Evolutionary conservation across 23 red algal species (phyloP), one percentile per base, ranked within the genome.

Genomic region (Agarophyton chilense): DNA sequence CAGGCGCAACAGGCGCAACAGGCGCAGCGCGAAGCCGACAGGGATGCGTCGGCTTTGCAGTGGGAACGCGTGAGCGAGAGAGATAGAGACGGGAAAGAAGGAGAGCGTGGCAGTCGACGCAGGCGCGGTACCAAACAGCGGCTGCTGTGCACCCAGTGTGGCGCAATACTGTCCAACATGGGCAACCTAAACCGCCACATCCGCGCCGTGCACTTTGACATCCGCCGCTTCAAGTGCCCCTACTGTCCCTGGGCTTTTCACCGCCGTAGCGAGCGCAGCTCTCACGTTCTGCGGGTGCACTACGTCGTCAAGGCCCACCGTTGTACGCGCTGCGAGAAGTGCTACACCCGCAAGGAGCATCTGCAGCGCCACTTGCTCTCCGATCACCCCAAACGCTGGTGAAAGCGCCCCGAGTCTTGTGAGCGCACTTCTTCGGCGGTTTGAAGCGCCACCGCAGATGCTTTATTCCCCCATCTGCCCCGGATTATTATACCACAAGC

Each of bases 121-220:
- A 2, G 14, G 29, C 31, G 60, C 60, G 22, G 7, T 12, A 61
- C 19, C 19, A 4, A 6, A 31, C 56, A n/a, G 26, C 7, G 43
- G 21, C 10, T 74, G 40, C 45, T 25, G 21, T 74, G 68, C 33
- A 1, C n/a, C 1, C 68, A 46, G 19, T 74, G 68, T 33, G 68
- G 68, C 68, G 43, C 68, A 2, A 19, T 13, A 19, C 41, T 74
- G 1, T 43, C 68, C 68, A 74, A 74, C 68, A 29, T 49, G 10
- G 68, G 68, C 2, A 74, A 74, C 68, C 68, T 74, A 14, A 74
- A 74, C 68, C 68, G 68, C 4, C 68, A 74, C 68, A 47, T 74
- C 33, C 40, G 43, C n/a, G 68, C 68, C 19, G 40, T 74, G 10
- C 68, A 74, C 33, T 24, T 28, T 9, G 68, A 74, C 21, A 46